Evolutionary conservation across 1,284 basidiomycete species (phyloP), one percentile per base, ranked within the genome.

Genomic region (Albatrellus sp.): DNA sequence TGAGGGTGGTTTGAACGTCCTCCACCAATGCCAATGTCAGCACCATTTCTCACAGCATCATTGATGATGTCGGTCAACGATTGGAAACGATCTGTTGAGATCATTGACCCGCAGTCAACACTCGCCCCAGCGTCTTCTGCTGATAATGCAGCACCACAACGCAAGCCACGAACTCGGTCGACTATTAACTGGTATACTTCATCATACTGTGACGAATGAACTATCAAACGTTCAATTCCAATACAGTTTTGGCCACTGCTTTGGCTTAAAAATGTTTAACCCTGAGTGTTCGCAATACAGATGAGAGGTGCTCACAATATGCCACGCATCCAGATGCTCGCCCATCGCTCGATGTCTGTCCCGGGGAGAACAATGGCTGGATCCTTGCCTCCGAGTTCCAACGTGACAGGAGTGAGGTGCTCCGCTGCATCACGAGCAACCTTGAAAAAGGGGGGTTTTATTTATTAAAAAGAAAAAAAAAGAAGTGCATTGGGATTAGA

Each of bases 171-270:
- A 28, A 81, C 73, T 12, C 82, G 76, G 12, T 80, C 73, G 10
- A 66, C 55, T 55, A 96, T 68, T 32, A 77, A 71, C 5, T 68
- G 64, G 52, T 84, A 72, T 42, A 98, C 75, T 5, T 78, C 71
- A 29, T 85, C 74, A 52, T 91, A 83, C 52, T 90, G 80, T 0
- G 71, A 69, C 0, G 67, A 59, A 54, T 90, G 89, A 30, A 98
- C 90, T 38, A 98, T 75, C 52, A 97, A 77, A 0, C 92, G 77
- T 61, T 98, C 94, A 48, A 94, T 88, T 24, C 93, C 92, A 53
- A 96, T 94, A 60, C 94, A 98, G 60, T 98, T 98, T 64, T 98
- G 94, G 13, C 94, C 94, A 36, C 76, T 75, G 49, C 90, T 90
- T 69, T 92, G 90, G 68, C 87, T 90, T 30, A 43, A 36, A 11